phyloP scores from a whole-genome alignment of 495 filamentous ascomycete species.

The Talaromyces stipitatus region DNA sequence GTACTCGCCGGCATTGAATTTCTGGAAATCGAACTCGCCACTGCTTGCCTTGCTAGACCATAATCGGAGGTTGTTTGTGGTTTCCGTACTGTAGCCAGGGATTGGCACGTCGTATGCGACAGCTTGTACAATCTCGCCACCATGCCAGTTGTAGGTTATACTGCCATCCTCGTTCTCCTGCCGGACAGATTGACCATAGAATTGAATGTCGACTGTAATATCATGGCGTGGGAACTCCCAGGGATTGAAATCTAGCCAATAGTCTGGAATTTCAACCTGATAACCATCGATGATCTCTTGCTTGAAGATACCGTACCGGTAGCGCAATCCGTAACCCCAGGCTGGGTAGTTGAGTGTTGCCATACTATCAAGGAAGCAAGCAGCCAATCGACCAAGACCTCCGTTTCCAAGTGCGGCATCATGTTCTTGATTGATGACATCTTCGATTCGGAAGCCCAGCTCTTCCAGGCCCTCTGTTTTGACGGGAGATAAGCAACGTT shows the following conservation, averaged over 20 bases:
- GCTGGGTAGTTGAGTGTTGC: slow-evolving; percentile 91
- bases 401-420: slow-evolving; percentile 96
- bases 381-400: slow-evolving; percentile 87
- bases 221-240: slow-evolving; percentile 98
- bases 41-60: slow-evolving; percentile 97
- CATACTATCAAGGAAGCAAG: slow-evolving; percentile 93
- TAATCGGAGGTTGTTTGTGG: slow-evolving; percentile 90
- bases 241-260: slow-evolving; percentile 98
- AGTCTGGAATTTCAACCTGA: slow-evolving; percentile 95
- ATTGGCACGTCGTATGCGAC: slow-evolving; percentile 95
- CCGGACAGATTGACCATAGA: slow-evolving; percentile 78
- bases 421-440: slow-evolving; percentile 89
- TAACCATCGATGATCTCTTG: slow-evolving; percentile 98
- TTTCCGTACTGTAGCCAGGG: slow-evolving; percentile 80
- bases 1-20: slow-evolving; percentile 98
- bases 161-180: slow-evolving; percentile 69
- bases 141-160: slow-evolving; percentile 67
- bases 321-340: slow-evolving; percentile 94
- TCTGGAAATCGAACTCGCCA: slow-evolving; percentile 98
- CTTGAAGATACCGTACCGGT: slow-evolving; percentile 98
- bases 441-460: slow-evolving; percentile 93
- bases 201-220: slow-evolving; percentile 91
- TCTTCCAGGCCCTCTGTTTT: slow-evolving; percentile 71
- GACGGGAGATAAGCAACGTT: slow-evolving; percentile 2
- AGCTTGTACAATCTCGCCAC: slow-evolving; percentile 86